phyloP scores from a whole-genome alignment of 441 rosid genomes.

The Gossypium davidsonii region DNA sequence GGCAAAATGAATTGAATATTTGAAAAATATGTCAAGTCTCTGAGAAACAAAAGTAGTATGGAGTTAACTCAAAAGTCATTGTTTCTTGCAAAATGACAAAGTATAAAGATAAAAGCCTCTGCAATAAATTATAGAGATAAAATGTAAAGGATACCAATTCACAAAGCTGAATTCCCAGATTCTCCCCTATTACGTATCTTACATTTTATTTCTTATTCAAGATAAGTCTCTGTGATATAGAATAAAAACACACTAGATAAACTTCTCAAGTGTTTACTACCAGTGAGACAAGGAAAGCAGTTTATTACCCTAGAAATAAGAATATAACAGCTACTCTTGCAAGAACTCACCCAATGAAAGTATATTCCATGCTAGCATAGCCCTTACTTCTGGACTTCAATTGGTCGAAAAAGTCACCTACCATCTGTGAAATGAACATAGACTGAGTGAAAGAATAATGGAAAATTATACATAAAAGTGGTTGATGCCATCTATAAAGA shows the following conservation, averaged over 20 bases:
- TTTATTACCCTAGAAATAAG: not conserved
- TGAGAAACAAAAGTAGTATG: not conserved
- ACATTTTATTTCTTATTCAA: not conserved
- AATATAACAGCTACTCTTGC: not conserved
- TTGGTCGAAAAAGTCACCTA: slow-evolving; percentile 97
- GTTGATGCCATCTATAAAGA: not conserved
- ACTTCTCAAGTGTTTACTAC: not conserved
- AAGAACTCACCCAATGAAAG: slow-evolving; percentile 59
- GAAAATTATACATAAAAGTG: not conserved
- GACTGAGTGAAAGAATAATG: slow-evolving; percentile 16
- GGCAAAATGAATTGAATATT: not conserved
- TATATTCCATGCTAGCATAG: slow-evolving; percentile 98
- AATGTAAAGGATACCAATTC: not conserved
- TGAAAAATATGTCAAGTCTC: not conserved
- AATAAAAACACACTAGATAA: not conserved
- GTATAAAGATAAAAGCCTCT: not conserved
- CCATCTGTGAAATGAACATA: slow-evolving; percentile 58
- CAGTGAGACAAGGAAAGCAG: not conserved
- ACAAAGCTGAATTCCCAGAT: not conserved
- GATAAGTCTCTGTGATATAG: not conserved
- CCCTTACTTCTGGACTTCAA: slow-evolving; percentile 92
- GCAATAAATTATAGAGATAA: not conserved
- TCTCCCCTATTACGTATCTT: not conserved
- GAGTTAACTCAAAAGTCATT: not conserved
- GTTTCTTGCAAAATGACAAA: not conserved